These are phyloP conservation scores for Pyrenochaeta sp. DNA, from an alignment of 2,329 filamentous ascomycete species.

Conservation along the genomic window DNA sequence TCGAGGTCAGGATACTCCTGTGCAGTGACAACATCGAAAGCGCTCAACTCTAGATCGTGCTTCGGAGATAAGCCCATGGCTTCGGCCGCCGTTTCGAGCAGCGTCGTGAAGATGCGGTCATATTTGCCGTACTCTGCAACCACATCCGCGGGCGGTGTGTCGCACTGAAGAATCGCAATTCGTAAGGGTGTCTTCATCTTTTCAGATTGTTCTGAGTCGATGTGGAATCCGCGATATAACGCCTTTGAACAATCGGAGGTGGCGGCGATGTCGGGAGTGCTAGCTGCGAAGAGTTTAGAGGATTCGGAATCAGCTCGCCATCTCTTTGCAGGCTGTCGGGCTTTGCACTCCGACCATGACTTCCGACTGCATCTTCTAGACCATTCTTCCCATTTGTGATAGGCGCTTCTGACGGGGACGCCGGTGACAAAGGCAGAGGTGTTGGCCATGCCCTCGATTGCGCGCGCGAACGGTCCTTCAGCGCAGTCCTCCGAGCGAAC, in stretches of 20 bases:
- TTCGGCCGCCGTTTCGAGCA: slow-evolving; percentile 61
- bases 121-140: slow-evolving; percentile 75
- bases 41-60: slow-evolving; percentile 65
- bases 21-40: slow-evolving; percentile 75
- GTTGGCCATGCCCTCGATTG: slow-evolving; percentile 19
- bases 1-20: slow-evolving; percentile 76
- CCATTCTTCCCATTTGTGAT: neutral
- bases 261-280: slow-evolving; percentile 24
- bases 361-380: neutral
- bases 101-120: slow-evolving; percentile 66
- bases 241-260: slow-evolving; percentile 14
- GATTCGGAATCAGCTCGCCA: slow-evolving; percentile 1
- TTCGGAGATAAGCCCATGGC: slow-evolving; percentile 53
- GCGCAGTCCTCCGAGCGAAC: slow-evolving; percentile 40
- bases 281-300: slow-evolving; percentile 16
- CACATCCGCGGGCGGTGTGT: slow-evolving; percentile 74
- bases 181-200: slow-evolving; percentile 62
- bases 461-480: slow-evolving; percentile 10
- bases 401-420: neutral
- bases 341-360: neutral
- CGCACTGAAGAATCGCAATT: slow-evolving; percentile 88
- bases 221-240: neutral
- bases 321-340: slow-evolving; percentile 5
- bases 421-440: neutral
- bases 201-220: slow-evolving; percentile 1